Conservation (phyloP, 257 asterid genomes). For the Solanum rostratum region DNA sequence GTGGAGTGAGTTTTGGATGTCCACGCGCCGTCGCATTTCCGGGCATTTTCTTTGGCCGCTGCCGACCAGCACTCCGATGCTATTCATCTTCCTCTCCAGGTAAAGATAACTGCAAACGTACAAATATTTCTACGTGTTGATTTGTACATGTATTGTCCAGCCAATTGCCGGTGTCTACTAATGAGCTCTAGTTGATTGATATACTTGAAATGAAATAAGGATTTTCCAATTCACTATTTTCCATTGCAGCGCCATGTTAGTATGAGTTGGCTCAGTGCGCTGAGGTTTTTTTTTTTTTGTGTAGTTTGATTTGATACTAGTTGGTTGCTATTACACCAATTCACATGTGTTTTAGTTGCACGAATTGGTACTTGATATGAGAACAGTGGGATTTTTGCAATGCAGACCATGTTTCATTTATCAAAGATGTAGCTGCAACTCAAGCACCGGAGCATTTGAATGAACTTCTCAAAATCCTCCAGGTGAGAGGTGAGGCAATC, state of each 20-base stretch:
- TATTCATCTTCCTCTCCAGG: conserved; percentile 53
- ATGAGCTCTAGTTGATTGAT: neutral
- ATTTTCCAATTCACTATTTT: neutral
- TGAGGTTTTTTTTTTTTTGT: neutral
- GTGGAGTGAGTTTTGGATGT: conserved; percentile 58
- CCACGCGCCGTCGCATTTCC: conserved; percentile 72
- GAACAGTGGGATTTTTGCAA: neutral
- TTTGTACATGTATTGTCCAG: neutral
- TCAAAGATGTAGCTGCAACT: conserved; percentile 64
- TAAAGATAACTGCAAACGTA: neutral
- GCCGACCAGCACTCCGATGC: conserved; percentile 45
- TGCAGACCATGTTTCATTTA: conserved; percentile 64
- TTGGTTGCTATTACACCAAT: neutral
- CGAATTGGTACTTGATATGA: neutral
- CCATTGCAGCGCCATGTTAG: neutral
- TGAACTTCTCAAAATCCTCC: conserved; percentile 67
- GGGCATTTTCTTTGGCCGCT: conserved; percentile 26
- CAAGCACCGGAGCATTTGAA: conserved; percentile 83
- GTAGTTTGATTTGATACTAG: neutral
- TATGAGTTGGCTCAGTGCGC: neutral
- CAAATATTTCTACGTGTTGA: neutral
- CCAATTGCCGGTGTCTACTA: neutral
- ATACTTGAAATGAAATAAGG: neutral
- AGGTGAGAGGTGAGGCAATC: conserved; percentile 54
- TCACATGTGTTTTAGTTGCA: neutral